Base-by-base conservation (phyloP, 805 yeast genomes). In the Teunomyces kruisii region DNA sequence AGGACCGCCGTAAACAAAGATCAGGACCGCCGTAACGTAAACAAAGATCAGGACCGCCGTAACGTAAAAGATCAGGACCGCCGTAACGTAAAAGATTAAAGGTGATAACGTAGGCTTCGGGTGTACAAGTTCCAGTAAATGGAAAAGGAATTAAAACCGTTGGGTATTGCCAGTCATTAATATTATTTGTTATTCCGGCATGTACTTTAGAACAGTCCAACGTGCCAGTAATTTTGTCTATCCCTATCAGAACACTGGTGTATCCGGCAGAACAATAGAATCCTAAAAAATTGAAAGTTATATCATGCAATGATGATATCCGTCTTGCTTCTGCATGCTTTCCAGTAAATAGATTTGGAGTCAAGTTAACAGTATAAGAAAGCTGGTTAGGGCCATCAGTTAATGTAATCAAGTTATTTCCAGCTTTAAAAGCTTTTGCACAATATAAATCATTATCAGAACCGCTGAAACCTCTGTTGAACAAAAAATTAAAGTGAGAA, bases 91-190 rank as follows among this genome's bases (percentile, higher is more conserved):
- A n/a, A n/a, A n/a, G n/a, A n/a, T n/a, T n/a, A n/a, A n/a, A n/a
- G n/a, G n/a, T n/a, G n/a, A n/a, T n/a, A n/a, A n/a, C n/a, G n/a
- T n/a, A n/a, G n/a, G n/a, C n/a, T n/a, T n/a, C n/a, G n/a, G 37
- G 8, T 12, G 27, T 15, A 43, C 49, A 48, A n/a, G 40, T n/a
- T 4, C 30, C 14, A 13, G 44, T 42, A 37, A 32, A 45, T 9
- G 17, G 26, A 16, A 48, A 46, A 10, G 10, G 4, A 15, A n/a
- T 28, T 6, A 29, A 26, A 9, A 37, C 32, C 8, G 26, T 36
- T 10, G 65, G 61, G 7, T 17, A 41, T 29, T 44, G 47, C 59
- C 59, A 64, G 27, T 38, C 57, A 36, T 64, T 64, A n/a, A 56
- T 15, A 12, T 40, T 22, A 42, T 53, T 52, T 12, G 66, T 47